Conservation (phyloP, 805 yeast species). For the Wickerhamiella domercqiae region DNA sequence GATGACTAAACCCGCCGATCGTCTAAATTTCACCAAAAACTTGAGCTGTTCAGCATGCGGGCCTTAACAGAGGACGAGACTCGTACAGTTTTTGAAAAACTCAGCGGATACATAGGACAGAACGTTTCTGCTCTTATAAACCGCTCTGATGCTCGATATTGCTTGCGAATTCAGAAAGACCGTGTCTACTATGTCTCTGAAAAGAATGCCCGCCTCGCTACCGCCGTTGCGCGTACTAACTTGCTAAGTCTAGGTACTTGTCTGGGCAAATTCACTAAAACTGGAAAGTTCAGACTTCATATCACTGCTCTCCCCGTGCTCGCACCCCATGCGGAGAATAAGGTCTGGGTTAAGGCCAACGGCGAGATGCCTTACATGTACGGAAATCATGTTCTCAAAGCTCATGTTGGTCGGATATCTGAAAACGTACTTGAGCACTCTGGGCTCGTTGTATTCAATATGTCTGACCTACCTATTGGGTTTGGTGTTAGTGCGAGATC, state of each 20-base stretch:
- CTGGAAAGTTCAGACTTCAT: constrained; percentile 91
- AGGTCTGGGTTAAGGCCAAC: constrained; percentile 89
- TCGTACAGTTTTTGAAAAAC: constrained; percentile 84
- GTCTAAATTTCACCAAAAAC: not conserved
- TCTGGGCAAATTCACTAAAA: constrained; percentile 91
- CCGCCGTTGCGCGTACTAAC: constrained; percentile 75
- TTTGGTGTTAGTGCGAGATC: constrained; percentile 91
- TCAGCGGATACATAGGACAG: constrained; percentile 93
- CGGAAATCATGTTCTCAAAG: constrained; percentile 92
- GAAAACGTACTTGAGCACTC: constrained; percentile 98
- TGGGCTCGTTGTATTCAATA: constrained; percentile 80
- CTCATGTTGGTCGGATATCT: constrained; percentile 91
- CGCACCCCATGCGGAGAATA: constrained; percentile 79
- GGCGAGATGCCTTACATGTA: constrained; percentile 98
- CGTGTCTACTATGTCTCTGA: constrained; percentile 84
- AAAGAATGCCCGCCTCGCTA: constrained; percentile 68
- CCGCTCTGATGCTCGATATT: constrained; percentile 72
- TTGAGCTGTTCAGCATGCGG: constrained; percentile 42
- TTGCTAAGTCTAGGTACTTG: constrained; percentile 89
- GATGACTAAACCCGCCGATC: no score
- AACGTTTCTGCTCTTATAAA: constrained; percentile 80
- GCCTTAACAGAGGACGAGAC: constrained; percentile 95
- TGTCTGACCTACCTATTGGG: constrained; percentile 87
- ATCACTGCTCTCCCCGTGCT: constrained; percentile 76
- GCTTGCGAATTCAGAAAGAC: constrained; percentile 90